Base-by-base conservation (phyloP, 1,284 basidiomycete species). In the Ganoderma multipileum region DNA sequence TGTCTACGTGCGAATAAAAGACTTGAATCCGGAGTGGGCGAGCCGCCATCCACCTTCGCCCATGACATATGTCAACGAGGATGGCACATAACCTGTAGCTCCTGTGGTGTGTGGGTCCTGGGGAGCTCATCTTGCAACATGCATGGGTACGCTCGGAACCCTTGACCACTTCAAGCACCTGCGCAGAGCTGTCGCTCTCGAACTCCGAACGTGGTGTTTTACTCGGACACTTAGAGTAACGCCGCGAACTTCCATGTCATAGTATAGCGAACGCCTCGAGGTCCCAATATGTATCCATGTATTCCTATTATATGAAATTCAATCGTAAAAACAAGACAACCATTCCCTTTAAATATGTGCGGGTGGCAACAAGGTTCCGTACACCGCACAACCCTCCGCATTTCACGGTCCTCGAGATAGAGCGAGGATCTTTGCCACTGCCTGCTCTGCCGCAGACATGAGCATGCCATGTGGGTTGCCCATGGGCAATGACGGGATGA, bases 361-460 rank as follows among this genome's bases (percentile, higher is more conserved):
- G 47, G 38, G n/a, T 60, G n/a, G 39, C 41, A 33, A 20, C 47
- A 60, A 12, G 63, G 42, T 58, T 33, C 55, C 18, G 3, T 42
- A 7, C 44, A 33, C 64, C 36, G 12, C 44, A 16, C 57, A 50
- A 20, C 5, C 23, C 23, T 42, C 23, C 39, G 41, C 57, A 23
- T 39, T 59, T 81, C 74, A 87, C 55, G 86, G 82, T 0, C 86
- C 86, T 23, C 86, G 86, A n/a, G 83, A 66, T 50, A 88, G 78
- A 9, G 86, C 86, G 41, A 89, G 76, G 73, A 90, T 85, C 76
- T 83, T 86, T 18, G 85, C 80, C 0, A 81, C 82, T 18, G 81
- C 88, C 71, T 88, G 86, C 74, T 89, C 88, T 3, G 87, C 86
- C 57, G 81, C 81, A 6, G 84, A 82, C 86, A 89, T 87, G 73